A percentile compares a stretch with the other conserved stretches of the same genome.
Evolutionary conservation across 2,329 filamentous ascomycete genomes (phyloP).

Genomic region (Apiospora sp.): DNA sequence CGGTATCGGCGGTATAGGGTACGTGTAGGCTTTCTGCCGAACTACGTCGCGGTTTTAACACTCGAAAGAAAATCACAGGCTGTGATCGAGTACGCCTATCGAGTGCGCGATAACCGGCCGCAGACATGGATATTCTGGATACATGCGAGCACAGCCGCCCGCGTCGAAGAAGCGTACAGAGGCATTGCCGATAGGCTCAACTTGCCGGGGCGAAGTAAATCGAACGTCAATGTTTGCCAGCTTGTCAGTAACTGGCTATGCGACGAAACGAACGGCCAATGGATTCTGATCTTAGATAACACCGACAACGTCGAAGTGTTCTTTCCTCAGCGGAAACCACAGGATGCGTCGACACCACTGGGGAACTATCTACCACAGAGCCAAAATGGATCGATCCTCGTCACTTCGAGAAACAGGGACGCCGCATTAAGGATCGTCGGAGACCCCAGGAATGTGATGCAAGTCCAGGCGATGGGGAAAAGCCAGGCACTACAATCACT

Average conservation of each 20-base stretch:
- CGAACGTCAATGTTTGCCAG: conserved; percentile 31
- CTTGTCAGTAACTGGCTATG: conserved; percentile 44
- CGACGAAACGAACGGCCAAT: conserved; percentile 38
- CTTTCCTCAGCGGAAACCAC: conserved; percentile 28
- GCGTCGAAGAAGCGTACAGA: conserved; percentile 42
- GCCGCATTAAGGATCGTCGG: conserved; percentile 34
- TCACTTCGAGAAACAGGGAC: conserved; percentile 35
- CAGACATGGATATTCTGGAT: conserved; percentile 46
- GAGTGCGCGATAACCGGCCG: conserved; percentile 23
- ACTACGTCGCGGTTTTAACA: no score
- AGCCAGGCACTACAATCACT: conserved; percentile 41
- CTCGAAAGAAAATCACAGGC: conserved; percentile 26
- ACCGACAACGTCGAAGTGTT: conserved; percentile 44
- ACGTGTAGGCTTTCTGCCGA: neutral
- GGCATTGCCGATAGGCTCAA: conserved; percentile 41
- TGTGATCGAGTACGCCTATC: conserved; percentile 31
- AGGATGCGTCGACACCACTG: conserved; percentile 28
- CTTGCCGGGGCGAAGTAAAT: conserved; percentile 37
- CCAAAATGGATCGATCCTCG: conserved; percentile 40
- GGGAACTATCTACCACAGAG: conserved; percentile 40
- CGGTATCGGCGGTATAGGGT: conserved; percentile 8
- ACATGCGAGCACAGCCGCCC: conserved; percentile 40
- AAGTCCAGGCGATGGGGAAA: conserved; percentile 39
- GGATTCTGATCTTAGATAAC: conserved; percentile 49
- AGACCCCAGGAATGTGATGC: conserved; percentile 33